Percentiles rank a stretch among this genome's conserved stretches.
These are phyloP conservation scores for Linum lewisii DNA, from an alignment of 345 rosid species.

Conservation along the genomic window DNA sequence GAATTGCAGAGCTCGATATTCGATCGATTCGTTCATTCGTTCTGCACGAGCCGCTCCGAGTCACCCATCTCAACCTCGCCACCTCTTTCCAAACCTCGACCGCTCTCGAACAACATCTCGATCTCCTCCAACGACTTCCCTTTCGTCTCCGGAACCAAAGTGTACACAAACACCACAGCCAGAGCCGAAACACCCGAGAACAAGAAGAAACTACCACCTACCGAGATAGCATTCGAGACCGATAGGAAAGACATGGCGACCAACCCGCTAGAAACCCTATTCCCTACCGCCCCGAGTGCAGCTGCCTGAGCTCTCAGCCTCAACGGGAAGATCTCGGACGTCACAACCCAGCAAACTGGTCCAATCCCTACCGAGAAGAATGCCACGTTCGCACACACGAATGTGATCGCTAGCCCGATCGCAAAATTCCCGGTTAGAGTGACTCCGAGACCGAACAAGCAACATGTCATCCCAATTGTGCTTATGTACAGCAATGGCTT, in stretches of 20 bases:
- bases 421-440: slow-evolving; percentile 35
- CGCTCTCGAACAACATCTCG: slow-evolving; percentile 45
- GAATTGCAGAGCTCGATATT: background rate
- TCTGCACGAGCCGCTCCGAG: slow-evolving; percentile 59
- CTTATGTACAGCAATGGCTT: slow-evolving; percentile 74
- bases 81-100: slow-evolving; percentile 23
- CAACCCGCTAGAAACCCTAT: slow-evolving; percentile 65
- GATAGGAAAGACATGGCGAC: slow-evolving; percentile 81
- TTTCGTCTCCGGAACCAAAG: slow-evolving; percentile 61
- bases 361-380: slow-evolving; percentile 81
- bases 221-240: slow-evolving; percentile 42
- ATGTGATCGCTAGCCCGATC: slow-evolving; percentile 36
- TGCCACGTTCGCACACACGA: slow-evolving; percentile 69
- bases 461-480: slow-evolving; percentile 74
- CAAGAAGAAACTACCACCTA: slow-evolving; percentile 54
- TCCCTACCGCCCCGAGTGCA: slow-evolving; percentile 70
- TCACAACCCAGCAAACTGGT: slow-evolving; percentile 74
- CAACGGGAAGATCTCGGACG: slow-evolving; percentile 71
- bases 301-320: slow-evolving; percentile 73
- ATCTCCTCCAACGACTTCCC: slow-evolving; percentile 80
- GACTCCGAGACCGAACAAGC: slow-evolving; percentile 46
- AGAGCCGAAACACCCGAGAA: slow-evolving; percentile 53
- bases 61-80: slow-evolving; percentile 59
- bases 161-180: slow-evolving; percentile 50
- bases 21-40: slow-evolving; percentile 13